Percentiles rank a stretch among this genome's conserved stretches.
Evolutionary conservation across 495 filamentous ascomycete species (phyloP).

Genomic region (Tuber indicum): DNA sequence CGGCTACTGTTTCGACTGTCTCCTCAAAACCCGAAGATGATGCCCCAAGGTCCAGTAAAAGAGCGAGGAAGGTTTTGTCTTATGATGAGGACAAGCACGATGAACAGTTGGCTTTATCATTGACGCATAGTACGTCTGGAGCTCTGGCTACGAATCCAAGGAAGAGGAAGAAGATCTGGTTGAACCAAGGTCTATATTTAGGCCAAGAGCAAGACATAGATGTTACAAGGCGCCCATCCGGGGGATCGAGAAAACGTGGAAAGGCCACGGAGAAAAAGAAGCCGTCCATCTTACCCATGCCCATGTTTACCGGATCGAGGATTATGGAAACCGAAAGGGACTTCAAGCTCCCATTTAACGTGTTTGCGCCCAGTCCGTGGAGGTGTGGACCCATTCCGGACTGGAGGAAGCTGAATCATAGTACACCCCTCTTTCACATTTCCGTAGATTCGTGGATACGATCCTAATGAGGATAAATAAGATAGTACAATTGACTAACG

Average conservation of each 20-base stretch:
- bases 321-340: constrained; percentile 62
- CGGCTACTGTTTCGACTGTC: constrained; percentile 2
- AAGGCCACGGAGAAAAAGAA: constrained; percentile 49
- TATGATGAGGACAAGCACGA: constrained; percentile 46
- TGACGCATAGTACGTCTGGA: constrained; percentile 44
- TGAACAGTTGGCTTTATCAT: constrained; percentile 30
- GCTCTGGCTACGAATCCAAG: constrained; percentile 19
- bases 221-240: constrained; percentile 51
- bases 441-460: not conserved
- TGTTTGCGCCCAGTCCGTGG: constrained; percentile 76
- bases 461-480: constrained; percentile 1
- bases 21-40: constrained; percentile 12
- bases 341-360: constrained; percentile 81
- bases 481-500: constrained; percentile 32
- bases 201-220: constrained; percentile 68
- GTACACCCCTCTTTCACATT: constrained; percentile 48
- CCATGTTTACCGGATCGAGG: constrained; percentile 59
- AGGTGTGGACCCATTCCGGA: constrained; percentile 78
- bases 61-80: constrained; percentile 47
- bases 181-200: constrained; percentile 77
- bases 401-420: constrained; percentile 84
- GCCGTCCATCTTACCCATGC: constrained; percentile 52
- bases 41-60: constrained; percentile 44
- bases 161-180: constrained; percentile 61
- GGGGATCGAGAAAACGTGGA: constrained; percentile 57